Base-by-base conservation (phyloP, 805 yeast species). In the Candida incommunis region DNA sequence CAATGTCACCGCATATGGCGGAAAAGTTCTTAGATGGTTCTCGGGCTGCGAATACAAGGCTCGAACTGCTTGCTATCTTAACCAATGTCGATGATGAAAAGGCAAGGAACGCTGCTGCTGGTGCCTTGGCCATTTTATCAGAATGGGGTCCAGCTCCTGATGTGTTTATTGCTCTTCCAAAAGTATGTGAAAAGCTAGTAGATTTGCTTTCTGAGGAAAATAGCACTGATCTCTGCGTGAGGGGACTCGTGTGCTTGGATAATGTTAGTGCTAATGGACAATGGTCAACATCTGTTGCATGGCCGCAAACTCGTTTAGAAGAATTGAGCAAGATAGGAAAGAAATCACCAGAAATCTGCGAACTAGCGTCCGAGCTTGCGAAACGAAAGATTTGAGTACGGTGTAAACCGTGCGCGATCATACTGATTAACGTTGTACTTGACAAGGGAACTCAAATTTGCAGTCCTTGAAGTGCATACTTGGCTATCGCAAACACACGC, bases 81-180 rank as follows among this genome's bases (percentile, higher is more conserved):
- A 57, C 62, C n/a, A 29, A 35, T 22, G 44, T 54, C 4, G 65
- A 60, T 20, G 69, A 66, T 43, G 41, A 43, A 13, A 51, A 49
- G 18, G 55, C 65, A 3, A 55, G 63, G 11, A 29, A 51, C 2
- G 70, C 70, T 1, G 69, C 67, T 2, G 52, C 65, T 3, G 70
- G 70, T 1, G 67, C 66, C 13, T 42, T 66, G 21, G 70, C 70
- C 4, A 55, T 60, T 41, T 51, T 66, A 3, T 52, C 66, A 1
- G 62, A 64, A 41, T 65, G 66, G 65, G 57, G 53, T 11, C 59
- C 60, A 1, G 65, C 61, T 5, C 54, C 60, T 2, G 54, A 51
- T 22, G 49, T 45, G 20, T 31, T 3, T 46, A 64, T 44, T 59
- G 58, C 35, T 49, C 49, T 41, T 51, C 50, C 41, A 47, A 46